Evolutionary conservation across 257 asterid genomes (phyloP).

Genomic region (Fraxinus anomala): DNA sequence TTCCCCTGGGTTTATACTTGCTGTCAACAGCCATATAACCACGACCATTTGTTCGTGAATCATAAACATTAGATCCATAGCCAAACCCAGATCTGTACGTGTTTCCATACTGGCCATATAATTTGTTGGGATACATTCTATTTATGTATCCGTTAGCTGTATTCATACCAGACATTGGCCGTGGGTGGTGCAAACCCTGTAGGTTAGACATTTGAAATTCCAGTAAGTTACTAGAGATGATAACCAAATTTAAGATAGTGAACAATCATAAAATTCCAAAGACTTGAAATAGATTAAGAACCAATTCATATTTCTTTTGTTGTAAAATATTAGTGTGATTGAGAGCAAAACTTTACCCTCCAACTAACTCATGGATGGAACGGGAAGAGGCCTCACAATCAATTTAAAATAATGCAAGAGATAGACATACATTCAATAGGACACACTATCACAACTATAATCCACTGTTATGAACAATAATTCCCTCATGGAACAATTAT

Average conservation of each 20-base stretch:
- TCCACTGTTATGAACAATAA: background rate
- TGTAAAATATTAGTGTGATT: background rate
- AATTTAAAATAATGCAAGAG: background rate
- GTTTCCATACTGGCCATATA: too few species aligned
- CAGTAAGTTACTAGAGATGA: constrained; percentile 9
- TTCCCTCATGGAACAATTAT: background rate
- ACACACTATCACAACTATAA: background rate
- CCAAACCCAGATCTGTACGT: too few species aligned
- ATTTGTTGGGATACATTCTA: too few species aligned
- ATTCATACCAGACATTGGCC: too few species aligned
- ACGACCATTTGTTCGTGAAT: constrained; percentile 49
- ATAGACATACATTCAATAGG: background rate
- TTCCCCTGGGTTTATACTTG: constrained; percentile 62
- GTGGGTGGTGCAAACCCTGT: too few species aligned
- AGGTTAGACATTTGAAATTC: background rate
- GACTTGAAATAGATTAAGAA: background rate
- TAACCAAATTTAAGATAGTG: background rate
- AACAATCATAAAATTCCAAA: background rate
- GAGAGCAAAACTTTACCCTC: background rate
- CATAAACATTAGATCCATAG: constrained; percentile 38
- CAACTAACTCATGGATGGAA: background rate
- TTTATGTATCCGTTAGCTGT: too few species aligned
- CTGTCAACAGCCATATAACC: constrained; percentile 57
- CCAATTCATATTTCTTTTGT: background rate
- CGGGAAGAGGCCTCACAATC: background rate